Conservation (phyloP, 345 rosid species). For the Eucalyptus pumila region DNA sequence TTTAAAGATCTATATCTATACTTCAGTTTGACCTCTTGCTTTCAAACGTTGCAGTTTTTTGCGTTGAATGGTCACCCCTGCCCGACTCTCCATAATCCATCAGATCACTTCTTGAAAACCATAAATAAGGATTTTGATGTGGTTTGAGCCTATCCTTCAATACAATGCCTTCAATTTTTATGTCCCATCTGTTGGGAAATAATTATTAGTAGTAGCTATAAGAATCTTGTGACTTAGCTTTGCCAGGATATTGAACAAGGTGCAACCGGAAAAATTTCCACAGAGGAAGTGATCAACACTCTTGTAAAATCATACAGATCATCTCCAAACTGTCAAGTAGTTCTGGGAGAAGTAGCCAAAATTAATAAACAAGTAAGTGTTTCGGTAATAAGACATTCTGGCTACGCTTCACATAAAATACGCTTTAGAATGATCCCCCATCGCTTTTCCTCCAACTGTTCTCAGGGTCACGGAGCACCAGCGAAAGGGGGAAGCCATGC, state of each 20-base stretch:
- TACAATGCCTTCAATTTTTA: not conserved
- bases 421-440: not conserved
- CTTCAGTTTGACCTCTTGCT: not conserved
- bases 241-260: conserved; percentile 38
- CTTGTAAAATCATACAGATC: conserved; percentile 24
- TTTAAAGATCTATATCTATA: not conserved
- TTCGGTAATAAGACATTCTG: too few relatives aligned
- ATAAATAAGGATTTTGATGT: conserved; percentile 37
- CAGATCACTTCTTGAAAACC: conserved; percentile 8
- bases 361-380: too few relatives aligned
- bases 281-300: conserved; percentile 29
- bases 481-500: not conserved
- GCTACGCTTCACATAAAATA: too few relatives aligned
- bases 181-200: not conserved
- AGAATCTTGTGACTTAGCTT: not conserved
- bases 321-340: not conserved
- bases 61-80: conserved; percentile 15
- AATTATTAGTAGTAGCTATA: not conserved
- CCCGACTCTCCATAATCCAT: not conserved
- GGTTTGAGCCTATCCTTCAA: not conserved
- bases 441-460: not conserved
- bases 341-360: too few relatives aligned
- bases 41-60: conserved; percentile 17
- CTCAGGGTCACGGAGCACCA: not conserved
- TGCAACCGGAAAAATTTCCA: not conserved